Percentiles rank a stretch among this genome's conserved stretches.
Conservation (phyloP, 148 eudicot species). For the Limonium bicolor region DNA sequence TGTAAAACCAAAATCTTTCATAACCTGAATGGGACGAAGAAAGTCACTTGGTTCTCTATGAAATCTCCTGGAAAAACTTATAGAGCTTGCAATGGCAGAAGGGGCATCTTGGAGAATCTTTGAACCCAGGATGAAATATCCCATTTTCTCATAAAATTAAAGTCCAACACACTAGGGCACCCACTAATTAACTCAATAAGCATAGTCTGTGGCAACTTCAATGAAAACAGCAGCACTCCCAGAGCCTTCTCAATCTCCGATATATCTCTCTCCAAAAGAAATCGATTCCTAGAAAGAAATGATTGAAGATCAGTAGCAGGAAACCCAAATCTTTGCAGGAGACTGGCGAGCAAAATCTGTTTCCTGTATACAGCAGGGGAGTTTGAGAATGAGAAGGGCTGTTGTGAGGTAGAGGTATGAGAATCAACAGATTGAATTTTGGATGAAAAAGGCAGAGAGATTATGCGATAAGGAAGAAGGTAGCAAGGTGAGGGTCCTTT, state of each 20-base stretch:
- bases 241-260: conserved; percentile 41
- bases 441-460: too few species aligned
- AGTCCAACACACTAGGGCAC: conserved; percentile 47
- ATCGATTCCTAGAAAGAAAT: conserved; percentile 36
- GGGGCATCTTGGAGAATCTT: conserved; percentile 11
- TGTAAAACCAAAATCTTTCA: conserved; percentile 53
- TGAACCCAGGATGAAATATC: conserved; percentile 15
- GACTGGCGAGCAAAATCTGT: conserved; percentile 28
- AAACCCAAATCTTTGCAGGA: conserved; percentile 59
- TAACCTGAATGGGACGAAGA: conserved; percentile 20
- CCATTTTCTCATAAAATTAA: conserved; percentile 62
- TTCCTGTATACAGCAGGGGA: conserved; percentile 21
- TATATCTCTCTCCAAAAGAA: conserved; percentile 20
- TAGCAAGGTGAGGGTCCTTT: too few species aligned
- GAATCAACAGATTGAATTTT: too few species aligned
- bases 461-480: too few species aligned
- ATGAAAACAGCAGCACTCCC: conserved; percentile 24
- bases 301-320: conserved; percentile 25
- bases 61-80: conserved; percentile 41
- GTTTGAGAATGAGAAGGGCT: not conserved
- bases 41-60: conserved; percentile 28
- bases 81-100: conserved; percentile 19
- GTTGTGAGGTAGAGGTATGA: not conserved
- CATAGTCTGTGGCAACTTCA: conserved; percentile 32
- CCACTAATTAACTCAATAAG: conserved; percentile 27